Base-by-base conservation (phyloP, 164 flowering plant genomes). In the Buxus sempervirens region DNA sequence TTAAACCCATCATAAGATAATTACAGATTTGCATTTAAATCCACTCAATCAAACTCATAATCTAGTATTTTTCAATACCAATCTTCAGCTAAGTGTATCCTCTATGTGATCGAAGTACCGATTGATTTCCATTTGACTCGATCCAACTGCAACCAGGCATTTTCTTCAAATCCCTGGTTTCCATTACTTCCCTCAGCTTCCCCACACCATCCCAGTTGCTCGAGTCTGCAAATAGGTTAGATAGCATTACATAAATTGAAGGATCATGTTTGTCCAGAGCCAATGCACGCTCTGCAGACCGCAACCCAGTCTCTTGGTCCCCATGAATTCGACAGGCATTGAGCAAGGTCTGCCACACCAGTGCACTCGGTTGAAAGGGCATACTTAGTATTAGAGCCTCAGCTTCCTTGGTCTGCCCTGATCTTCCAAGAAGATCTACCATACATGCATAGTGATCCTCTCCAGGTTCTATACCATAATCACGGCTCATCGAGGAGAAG, bases 361-460 rank as follows among this genome's bases (percentile, higher is more conserved):
- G 54, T 36, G 72, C 73, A 60, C 93, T 77, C 4, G 93, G 87
- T 59, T 79, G 66, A 65, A 81, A 71, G 19, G 91, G 91, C 91
- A 89, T 86, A 36, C 72, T 57, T 51, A 64, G 57, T 20, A 91
- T 88, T 21, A 89, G 62, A 25, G 78, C 83, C 78, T 84, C 85
- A 1, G 97, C 95, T 70, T 91, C 90, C 66, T 77, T 78, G 18
- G 79, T 78, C 57, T 41, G 72, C 15, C 97, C 95, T 4, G 82
- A 83, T 68, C 85, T 79, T 21, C 91, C 91, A 61, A 88, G 83
- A 18, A 91, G 78, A 80, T 83, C 81, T 21, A 90, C 88, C 90
- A 91, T 84, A 63, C 95, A 91, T 10, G 76, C 85, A 79, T 85
- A 89, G 63, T 89, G 96, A 74, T 91, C 97, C 64, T 88, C 89